Evolutionary conservation across 2,329 filamentous ascomycete genomes (phyloP).

Genomic region (Camillea tinctor): DNA sequence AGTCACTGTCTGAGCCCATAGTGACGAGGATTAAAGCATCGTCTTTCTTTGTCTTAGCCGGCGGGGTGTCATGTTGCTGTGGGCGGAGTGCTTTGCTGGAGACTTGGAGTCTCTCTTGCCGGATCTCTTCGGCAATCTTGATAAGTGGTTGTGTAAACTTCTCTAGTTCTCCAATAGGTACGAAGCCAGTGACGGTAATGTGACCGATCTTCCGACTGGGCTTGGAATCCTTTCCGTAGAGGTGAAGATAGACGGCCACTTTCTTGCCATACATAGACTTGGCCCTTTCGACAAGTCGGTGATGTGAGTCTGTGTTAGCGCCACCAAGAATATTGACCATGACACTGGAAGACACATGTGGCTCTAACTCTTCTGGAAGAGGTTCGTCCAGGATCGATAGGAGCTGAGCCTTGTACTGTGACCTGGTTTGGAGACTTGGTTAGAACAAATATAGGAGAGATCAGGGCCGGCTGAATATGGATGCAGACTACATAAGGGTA

Average conservation of each 20-base stretch:
- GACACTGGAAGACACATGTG: slow-evolving; percentile 61
- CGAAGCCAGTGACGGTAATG: slow-evolving; percentile 74
- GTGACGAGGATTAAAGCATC: slow-evolving; percentile 69
- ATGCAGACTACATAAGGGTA: too few species aligned
- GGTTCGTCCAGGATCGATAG: slow-evolving; percentile 70
- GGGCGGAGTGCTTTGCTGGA: slow-evolving; percentile 11
- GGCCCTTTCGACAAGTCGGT: slow-evolving; percentile 46
- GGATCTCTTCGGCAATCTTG: slow-evolving; percentile 58
- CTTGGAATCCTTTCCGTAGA: slow-evolving; percentile 89
- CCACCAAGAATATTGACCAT: slow-evolving; percentile 83
- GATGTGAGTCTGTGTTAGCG: slow-evolving; percentile 61
- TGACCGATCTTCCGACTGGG: slow-evolving; percentile 94
- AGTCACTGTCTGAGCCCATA: slow-evolving; percentile 81
- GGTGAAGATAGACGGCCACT: slow-evolving; percentile 64
- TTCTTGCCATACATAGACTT: slow-evolving; percentile 42
- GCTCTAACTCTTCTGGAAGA: slow-evolving; percentile 59
- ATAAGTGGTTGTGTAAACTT: slow-evolving; percentile 66
- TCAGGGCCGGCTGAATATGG: background rate
- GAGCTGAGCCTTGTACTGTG: slow-evolving; percentile 90
- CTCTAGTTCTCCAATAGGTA: slow-evolving; percentile 63
- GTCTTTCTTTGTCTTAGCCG: slow-evolving; percentile 31
- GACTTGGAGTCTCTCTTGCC: slow-evolving; percentile 50
- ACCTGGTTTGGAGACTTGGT: slow-evolving; percentile 35
- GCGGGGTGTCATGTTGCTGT: slow-evolving; percentile 23
- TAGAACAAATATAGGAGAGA: background rate